Conservation (phyloP, 2,329 filamentous ascomycete genomes). For the Exophiala lecanii-corni region DNA sequence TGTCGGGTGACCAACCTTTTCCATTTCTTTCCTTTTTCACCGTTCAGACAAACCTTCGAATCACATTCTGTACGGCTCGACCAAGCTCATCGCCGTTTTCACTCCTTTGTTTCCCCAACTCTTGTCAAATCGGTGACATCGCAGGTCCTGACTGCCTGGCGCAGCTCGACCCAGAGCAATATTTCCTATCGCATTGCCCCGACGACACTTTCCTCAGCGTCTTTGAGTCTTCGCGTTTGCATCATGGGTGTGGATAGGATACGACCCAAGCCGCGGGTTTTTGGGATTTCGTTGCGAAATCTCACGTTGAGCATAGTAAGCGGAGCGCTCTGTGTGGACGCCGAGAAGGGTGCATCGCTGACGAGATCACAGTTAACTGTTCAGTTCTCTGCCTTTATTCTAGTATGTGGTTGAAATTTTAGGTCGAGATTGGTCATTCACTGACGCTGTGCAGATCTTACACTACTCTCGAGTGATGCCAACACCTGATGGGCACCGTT, state of each 20-base stretch:
- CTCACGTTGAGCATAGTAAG: conserved; percentile 40
- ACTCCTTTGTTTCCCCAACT: conserved; percentile 16
- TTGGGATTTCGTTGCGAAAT: conserved; percentile 32
- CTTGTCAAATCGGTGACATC: conserved; percentile 12
- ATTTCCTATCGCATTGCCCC: not conserved
- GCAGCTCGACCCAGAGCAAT: not conserved
- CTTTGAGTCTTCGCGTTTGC: not conserved
- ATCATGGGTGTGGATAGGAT: conserved; percentile 16
- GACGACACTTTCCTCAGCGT: not conserved
- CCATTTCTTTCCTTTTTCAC: not conserved
- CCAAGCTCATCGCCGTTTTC: not conserved
- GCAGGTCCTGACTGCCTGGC: conserved; percentile 14
- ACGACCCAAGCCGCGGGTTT: conserved; percentile 27
- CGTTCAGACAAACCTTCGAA: not conserved
- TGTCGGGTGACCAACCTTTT: not conserved
- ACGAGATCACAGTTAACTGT: conserved; percentile 35
- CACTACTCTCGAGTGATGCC: conserved; percentile 96
- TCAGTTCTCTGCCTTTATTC: conserved; percentile 41
- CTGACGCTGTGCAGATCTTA: conserved; percentile 59
- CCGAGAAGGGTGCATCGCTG: conserved; percentile 10
- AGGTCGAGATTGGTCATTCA: not conserved
- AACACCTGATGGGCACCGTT: conserved; percentile 74
- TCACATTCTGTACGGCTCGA: not conserved
- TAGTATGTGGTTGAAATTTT: conserved; percentile 32
- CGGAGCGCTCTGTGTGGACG: not conserved